Evolutionary conservation across 1,284 basidiomycete genomes (phyloP), one percentile per base, ranked within the genome.

Genomic region (Xerocomus minutiporus): DNA sequence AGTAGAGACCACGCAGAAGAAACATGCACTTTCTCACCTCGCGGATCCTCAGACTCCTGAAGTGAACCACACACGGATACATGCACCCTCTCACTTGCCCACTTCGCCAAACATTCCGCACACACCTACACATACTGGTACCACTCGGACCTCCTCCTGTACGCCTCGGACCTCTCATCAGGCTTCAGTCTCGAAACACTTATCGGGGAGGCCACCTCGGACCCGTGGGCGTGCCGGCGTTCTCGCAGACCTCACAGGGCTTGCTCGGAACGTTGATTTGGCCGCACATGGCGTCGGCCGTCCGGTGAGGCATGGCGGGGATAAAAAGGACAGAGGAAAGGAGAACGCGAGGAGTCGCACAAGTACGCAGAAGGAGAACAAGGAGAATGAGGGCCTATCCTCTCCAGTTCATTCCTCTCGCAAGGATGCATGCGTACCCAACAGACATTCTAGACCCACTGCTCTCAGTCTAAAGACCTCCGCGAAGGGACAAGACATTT

Each of bases 181-280:
- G 3, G 42, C 35, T 11, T 47, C 51, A 2, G 39, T 25, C 13
- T 51, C 57, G 28, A 64, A 61, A 41, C 64, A 67, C 28, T 29
- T 66, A 17, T 64, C 67, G 1, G 68, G 65, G 28, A 70, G 52
- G 40, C 67, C 66, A 5, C 51, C 67, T 25, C 59, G 64, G 9
- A 28, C 40, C 0, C 65, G 65, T 45, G 56, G 60, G 13, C 67
- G 59, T 8, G 64, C 51, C 17, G 64, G 57, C 36, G 67, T 59
- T 15, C 59, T 67, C 3, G 54, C 39, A 20, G 65, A 67, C 51
- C 59, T 67, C 26, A 71, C 65, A 17, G 69, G 69, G 15, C 53
- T 67, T 12, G 60, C 69, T 52, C 65, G 68, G 35, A 67, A 67
- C n/a, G 66, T 71, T 45, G 69, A 71, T 43, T 46, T 67, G 0